phyloP scores from a whole-genome alignment of 2,329 filamentous ascomycete genomes.

The Colletotrichum lentis region DNA sequence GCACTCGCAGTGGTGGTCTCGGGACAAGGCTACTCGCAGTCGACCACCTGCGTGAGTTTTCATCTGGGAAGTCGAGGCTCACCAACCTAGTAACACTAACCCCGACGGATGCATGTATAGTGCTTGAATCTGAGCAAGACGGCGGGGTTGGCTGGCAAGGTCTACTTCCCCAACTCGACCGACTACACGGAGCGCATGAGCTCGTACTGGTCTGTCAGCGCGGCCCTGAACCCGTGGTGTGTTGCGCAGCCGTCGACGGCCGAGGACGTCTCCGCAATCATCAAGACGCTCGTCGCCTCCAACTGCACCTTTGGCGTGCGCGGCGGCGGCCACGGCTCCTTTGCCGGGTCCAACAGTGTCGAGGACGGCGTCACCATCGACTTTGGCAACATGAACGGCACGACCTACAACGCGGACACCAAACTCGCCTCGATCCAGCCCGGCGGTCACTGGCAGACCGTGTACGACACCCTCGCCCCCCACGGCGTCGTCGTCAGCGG shows the following conservation, averaged over 20 bases:
- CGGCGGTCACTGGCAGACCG: conserved; percentile 43
- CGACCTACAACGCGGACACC: conserved; percentile 43
- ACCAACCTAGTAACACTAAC: background rate
- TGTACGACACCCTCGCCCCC: conserved; percentile 40
- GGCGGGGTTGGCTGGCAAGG: conserved; percentile 43
- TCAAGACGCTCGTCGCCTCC: conserved; percentile 46
- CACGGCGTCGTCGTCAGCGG: conserved; percentile 39
- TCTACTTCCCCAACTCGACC: conserved; percentile 43
- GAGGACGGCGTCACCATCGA: conserved; percentile 43
- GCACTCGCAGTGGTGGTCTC: background rate
- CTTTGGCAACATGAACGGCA: conserved; percentile 45
- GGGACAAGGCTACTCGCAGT: background rate
- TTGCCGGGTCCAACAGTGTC: conserved; percentile 40
- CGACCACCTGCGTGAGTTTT: conserved; percentile 21
- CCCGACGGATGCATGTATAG: conserved; percentile 38
- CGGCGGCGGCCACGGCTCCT: conserved; percentile 44
- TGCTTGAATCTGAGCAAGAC: conserved; percentile 42
- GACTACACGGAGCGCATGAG: conserved; percentile 45
- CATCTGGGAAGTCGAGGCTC: background rate
- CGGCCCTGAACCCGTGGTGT: conserved; percentile 49
- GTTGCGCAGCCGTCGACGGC: conserved; percentile 47
- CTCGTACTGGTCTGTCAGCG: conserved; percentile 50
- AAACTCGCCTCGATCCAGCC: conserved; percentile 46
- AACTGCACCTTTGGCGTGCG: conserved; percentile 44
- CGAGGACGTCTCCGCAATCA: conserved; percentile 49